Conservation (phyloP, 257 asterid genomes). For the Dorcoceras hygrometricum region DNA sequence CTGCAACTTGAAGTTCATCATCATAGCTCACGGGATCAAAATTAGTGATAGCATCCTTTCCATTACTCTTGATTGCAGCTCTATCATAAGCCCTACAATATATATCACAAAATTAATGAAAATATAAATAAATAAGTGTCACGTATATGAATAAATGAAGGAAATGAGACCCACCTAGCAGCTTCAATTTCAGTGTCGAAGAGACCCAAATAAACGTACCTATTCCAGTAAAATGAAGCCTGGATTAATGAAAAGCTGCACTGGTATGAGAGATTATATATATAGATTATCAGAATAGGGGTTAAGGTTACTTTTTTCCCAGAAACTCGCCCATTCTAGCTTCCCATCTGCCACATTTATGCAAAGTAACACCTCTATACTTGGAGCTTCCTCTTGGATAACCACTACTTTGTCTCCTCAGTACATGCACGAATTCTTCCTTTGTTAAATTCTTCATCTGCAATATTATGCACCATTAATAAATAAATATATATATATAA, state of each 20-base stretch:
- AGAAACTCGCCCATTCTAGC: constrained; percentile 82
- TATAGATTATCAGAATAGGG: not conserved
- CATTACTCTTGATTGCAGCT: constrained; percentile 80
- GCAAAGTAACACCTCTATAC: constrained; percentile 85
- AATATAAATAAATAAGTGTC: too few relatives aligned
- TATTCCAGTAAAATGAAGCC: constrained; percentile 23
- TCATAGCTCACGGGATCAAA: constrained; percentile 73
- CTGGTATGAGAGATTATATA: not conserved
- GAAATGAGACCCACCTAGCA: constrained; percentile 53
- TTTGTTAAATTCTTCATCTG: constrained; percentile 77
- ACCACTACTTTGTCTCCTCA: constrained; percentile 80
- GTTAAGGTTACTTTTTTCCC: constrained; percentile 66
- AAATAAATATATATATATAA: not conserved
- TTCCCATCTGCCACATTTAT: constrained; percentile 96
- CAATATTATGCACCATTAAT: not conserved
- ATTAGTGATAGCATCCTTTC: constrained; percentile 83
- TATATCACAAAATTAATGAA: too few relatives aligned
- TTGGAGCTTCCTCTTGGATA: constrained; percentile 86
- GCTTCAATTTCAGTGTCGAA: constrained; percentile 93
- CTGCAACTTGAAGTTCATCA: constrained; percentile 49
- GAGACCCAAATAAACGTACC: constrained; percentile 87
- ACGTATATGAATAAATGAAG: too few relatives aligned
- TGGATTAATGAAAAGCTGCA: not conserved
- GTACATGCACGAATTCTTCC: constrained; percentile 90
- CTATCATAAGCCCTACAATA: constrained; percentile 77